Evolutionary conservation across 2,329 filamentous ascomycete genomes (phyloP).

Genomic region (Stromatinia cepivora): DNA sequence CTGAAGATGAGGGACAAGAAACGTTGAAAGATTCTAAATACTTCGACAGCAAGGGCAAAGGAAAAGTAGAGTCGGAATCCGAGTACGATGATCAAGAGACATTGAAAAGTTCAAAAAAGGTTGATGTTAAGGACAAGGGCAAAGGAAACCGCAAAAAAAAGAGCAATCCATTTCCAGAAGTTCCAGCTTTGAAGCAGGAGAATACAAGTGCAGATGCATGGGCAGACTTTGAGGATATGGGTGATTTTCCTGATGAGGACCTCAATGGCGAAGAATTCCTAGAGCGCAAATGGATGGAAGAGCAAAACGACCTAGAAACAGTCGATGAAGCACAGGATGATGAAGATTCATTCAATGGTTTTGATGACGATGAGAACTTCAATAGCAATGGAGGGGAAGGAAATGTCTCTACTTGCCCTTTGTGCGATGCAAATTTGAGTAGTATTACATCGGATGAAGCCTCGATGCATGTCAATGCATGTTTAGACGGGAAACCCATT

Average conservation of each 20-base stretch:
- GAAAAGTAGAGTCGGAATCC: slow-evolving; percentile 26
- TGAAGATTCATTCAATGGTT: slow-evolving; percentile 37
- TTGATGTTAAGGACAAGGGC: slow-evolving; percentile 2
- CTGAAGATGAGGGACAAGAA: slow-evolving; percentile 3
- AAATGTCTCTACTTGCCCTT: slow-evolving; percentile 60
- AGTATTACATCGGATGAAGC: slow-evolving; percentile 66
- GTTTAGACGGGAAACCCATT: slow-evolving; percentile 78
- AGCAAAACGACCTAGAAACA: slow-evolving; percentile 67
- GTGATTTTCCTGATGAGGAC: slow-evolving; percentile 53
- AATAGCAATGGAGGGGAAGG: slow-evolving; percentile 26
- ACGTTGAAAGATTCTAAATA: neutral
- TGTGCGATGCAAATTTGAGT: slow-evolving; percentile 68
- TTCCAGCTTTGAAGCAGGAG: slow-evolving; percentile 51
- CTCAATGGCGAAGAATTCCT: slow-evolving; percentile 61
- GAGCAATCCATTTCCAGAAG: slow-evolving; percentile 15
- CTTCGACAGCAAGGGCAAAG: slow-evolving; percentile 26
- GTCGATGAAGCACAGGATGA: slow-evolving; percentile 47
- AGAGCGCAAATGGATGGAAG: slow-evolving; percentile 71
- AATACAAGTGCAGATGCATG: slow-evolving; percentile 51
- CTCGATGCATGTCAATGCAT: slow-evolving; percentile 86
- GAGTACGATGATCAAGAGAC: slow-evolving; percentile 11
- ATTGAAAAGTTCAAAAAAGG: neutral
- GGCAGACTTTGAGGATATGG: slow-evolving; percentile 58
- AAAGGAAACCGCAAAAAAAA: slow-evolving; percentile 8
- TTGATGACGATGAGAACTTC: slow-evolving; percentile 27